These are phyloP conservation scores for Cystofilobasidium capitatum DNA, from an alignment of 768 basidiomycete species.

Conservation along the genomic window DNA sequence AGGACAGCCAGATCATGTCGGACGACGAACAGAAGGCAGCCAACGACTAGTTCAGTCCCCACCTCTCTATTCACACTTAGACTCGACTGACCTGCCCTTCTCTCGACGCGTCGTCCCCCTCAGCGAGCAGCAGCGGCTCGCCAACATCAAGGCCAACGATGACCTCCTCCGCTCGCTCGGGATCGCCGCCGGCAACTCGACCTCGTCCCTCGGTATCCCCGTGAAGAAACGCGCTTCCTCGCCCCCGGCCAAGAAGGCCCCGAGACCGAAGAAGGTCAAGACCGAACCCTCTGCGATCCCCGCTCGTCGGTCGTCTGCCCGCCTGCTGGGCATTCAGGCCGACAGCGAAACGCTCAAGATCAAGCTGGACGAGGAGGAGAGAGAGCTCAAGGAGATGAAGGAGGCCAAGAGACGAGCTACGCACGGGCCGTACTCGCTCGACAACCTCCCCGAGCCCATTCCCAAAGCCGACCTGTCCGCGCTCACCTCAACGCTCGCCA, in stretches of 20 bases:
- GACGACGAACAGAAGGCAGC: neutral
- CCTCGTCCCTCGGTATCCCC: neutral
- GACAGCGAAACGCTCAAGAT: constrained; percentile 10
- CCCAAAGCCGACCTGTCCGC: neutral
- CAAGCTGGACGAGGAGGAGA: neutral
- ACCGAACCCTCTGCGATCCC: neutral
- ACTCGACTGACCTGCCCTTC: too few relatives aligned
- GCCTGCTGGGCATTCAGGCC: constrained; percentile 25
- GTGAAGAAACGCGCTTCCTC: neutral
- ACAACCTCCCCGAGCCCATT: constrained; percentile 20
- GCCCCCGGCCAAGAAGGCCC: neutral
- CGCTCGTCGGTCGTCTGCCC: constrained; percentile 2
- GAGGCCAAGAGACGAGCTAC: neutral
- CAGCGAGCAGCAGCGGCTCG: constrained; percentile 6
- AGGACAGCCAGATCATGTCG: too few relatives aligned
- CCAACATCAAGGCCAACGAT: constrained; percentile 18
- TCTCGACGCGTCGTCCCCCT: neutral
- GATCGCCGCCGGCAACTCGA: neutral
- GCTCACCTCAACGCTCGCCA: neutral
- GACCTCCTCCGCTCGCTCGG: constrained; percentile 7
- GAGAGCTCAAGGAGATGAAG: neutral
- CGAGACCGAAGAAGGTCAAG: constrained; percentile 8
- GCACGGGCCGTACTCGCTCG: constrained; percentile 21
- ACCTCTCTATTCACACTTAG: too few relatives aligned
- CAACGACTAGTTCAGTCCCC: too few relatives aligned